A percentile compares a stretch with the other conserved stretches of the same genome.
Evolutionary conservation across 306 rosid species (phyloP).

Genomic region (Ormosia semicastrata): DNA sequence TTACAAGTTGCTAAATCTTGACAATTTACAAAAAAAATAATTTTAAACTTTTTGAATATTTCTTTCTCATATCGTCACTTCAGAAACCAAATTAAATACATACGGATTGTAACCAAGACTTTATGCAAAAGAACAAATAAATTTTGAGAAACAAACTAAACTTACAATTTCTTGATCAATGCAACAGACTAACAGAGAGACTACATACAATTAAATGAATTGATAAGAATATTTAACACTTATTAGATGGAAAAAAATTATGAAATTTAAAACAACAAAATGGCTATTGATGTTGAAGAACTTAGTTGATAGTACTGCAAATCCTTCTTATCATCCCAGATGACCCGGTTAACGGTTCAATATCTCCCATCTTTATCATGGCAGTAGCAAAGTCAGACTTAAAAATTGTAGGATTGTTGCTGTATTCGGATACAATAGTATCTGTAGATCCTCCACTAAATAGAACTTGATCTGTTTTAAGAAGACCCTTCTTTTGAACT

Average conservation of each 20-base stretch:
- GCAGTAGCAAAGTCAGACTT: slow-evolving; percentile 41
- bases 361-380: slow-evolving; percentile 45
- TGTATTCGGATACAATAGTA: slow-evolving; percentile 25
- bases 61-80: too few species aligned
- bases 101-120: not conserved
- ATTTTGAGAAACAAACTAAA: not conserved
- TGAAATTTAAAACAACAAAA: not conserved
- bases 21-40: too few species aligned
- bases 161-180: too few species aligned
- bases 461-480: slow-evolving; percentile 44
- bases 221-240: too few species aligned
- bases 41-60: too few species aligned
- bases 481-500: slow-evolving; percentile 58
- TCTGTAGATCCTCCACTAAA: slow-evolving; percentile 39
- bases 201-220: too few species aligned
- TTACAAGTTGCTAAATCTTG: too few species aligned
- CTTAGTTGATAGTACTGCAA: slow-evolving; percentile 24
- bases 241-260: too few species aligned
- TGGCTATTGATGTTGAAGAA: not conserved
- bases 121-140: not conserved
- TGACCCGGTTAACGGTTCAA: slow-evolving; percentile 15
- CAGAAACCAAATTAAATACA: too few species aligned
- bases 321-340: slow-evolving; percentile 30
- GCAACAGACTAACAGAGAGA: too few species aligned
- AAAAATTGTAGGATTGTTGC: slow-evolving; percentile 28